phyloP scores from a whole-genome alignment of 164 flowering plant genomes.

The Aristolochia contorta region DNA sequence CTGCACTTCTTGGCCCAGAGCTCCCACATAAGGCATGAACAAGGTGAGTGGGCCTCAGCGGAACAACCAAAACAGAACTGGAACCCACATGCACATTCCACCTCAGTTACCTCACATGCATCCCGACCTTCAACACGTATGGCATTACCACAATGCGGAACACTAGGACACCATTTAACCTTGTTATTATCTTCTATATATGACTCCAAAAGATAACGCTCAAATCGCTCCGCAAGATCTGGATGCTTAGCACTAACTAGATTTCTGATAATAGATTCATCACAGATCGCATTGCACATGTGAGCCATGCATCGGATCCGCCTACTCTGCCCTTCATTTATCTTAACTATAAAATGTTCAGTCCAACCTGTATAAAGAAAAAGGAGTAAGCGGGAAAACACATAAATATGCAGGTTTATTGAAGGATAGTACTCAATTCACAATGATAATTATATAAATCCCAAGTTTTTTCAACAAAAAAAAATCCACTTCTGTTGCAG shows the following conservation, averaged over 20 bases:
- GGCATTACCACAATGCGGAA: constrained; percentile 94
- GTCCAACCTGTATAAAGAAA: constrained; percentile 46
- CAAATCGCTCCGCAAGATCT: constrained; percentile 65
- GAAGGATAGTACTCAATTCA: too few relatives aligned
- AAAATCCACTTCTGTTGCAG: too few relatives aligned
- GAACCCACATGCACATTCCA: constrained; percentile 74
- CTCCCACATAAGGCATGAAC: constrained; percentile 89
- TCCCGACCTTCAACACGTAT: constrained; percentile 67
- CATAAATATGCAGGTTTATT: too few relatives aligned
- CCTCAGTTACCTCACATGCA: constrained; percentile 71
- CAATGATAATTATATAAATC: too few relatives aligned
- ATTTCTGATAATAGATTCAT: constrained; percentile 57
- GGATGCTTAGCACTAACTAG: constrained; percentile 52
- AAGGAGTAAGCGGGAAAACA: not conserved
- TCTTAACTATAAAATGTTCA: constrained; percentile 69
- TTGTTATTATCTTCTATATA: constrained; percentile 74
- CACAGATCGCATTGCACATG: constrained; percentile 77
- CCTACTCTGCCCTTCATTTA: constrained; percentile 81
- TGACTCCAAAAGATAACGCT: constrained; percentile 73
- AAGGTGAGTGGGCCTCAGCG: constrained; percentile 86
- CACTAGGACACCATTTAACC: constrained; percentile 96
- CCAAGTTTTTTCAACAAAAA: too few relatives aligned
- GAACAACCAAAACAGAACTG: constrained; percentile 86
- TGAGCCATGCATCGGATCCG: constrained; percentile 88
- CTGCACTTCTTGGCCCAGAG: constrained; percentile 72